Conservation (phyloP, 1,284 basidiomycete genomes). For the Heterobasidion parviporum region DNA sequence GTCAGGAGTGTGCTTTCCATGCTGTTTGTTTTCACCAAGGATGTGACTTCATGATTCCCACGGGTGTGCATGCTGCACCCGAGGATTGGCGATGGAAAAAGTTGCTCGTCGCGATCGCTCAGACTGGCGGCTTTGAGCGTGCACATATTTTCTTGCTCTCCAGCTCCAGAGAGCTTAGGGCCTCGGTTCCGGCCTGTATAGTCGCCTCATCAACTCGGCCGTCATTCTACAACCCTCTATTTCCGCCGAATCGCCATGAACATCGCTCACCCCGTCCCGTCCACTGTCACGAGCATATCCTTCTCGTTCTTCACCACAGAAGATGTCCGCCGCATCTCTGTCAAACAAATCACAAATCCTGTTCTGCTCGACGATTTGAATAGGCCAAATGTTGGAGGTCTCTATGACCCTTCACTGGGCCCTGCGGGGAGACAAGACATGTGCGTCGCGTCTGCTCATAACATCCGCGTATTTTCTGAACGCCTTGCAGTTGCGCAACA, state of each 20-base stretch:
- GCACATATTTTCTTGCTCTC: no score
- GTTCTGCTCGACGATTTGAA: conserved; percentile 92
- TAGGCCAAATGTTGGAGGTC: conserved; percentile 84
- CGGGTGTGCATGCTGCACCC: no score
- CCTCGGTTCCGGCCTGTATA: no score
- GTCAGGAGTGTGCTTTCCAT: no score
- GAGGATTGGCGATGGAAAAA: no score
- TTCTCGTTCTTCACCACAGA: conserved; percentile 94
- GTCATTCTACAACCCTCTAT: neutral
- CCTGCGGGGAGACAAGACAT: conserved; percentile 84
- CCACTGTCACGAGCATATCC: conserved; percentile 79
- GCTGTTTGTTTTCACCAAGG: no score
- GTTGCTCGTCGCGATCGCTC: no score
- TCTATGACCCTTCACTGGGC: conserved; percentile 95
- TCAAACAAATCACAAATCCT: conserved; percentile 95
- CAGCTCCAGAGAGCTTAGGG: no score
- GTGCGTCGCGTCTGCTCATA: conserved; percentile 39
- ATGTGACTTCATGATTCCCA: no score
- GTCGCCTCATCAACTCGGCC: neutral
- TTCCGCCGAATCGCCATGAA: conserved; percentile 61
- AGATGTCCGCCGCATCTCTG: conserved; percentile 89
- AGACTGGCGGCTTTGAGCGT: no score
- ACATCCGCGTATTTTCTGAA: neutral
- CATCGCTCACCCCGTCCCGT: conserved; percentile 83
- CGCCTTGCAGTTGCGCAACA: conserved; percentile 75